A percentile compares a stretch with the other conserved stretches of the same genome.
Conservation (phyloP, 2,329 filamentous ascomycete species). For the Exophiala mesophila region DNA sequence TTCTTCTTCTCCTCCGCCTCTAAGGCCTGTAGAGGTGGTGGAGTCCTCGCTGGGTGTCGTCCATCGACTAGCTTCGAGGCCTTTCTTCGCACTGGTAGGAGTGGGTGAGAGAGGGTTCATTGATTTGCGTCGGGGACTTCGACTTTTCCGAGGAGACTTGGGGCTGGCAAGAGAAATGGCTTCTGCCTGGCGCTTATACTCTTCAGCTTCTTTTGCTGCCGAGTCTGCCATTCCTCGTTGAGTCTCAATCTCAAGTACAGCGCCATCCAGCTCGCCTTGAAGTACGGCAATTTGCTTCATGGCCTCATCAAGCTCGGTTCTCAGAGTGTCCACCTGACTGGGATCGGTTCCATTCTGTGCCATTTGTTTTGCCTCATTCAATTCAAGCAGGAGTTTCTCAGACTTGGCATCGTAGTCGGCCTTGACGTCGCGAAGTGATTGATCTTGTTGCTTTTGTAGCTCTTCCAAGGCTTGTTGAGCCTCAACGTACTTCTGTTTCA, state of each 20-base stretch:
- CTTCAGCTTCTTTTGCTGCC: conserved; percentile 14
- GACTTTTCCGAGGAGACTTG: conserved; percentile 12
- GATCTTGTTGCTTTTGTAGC: conserved; percentile 13
- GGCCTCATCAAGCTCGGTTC: conserved; percentile 14
- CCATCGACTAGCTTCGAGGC: conserved; percentile 39
- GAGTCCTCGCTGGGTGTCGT: conserved; percentile 26
- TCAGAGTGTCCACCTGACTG: conserved; percentile 9
- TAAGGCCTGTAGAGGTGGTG: conserved; percentile 3
- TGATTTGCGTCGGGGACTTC: conserved; percentile 22
- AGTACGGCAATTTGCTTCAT: conserved; percentile 24
- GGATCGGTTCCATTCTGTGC: conserved; percentile 30
- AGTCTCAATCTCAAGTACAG: conserved; percentile 17
- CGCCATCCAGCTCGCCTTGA: conserved; percentile 31
- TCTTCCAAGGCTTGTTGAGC: conserved; percentile 13
- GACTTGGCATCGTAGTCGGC: conserved; percentile 18
- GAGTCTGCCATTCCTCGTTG: conserved; percentile 15
- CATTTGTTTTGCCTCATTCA: conserved; percentile 30
- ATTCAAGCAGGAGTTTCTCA: conserved; percentile 14
- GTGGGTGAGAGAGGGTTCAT: conserved; percentile 21
- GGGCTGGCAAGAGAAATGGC: conserved; percentile 14
- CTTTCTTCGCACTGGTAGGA: conserved; percentile 18
- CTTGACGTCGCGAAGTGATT: conserved; percentile 14
- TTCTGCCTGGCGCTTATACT: conserved; percentile 13
- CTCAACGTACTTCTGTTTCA: conserved; percentile 11
- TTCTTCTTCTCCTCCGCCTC: conserved; percentile 20